A percentile compares a stretch with the other conserved stretches of the same genome.
Conservation (phyloP, 805 yeast species). For the Suhomyces tanzawaensis region DNA sequence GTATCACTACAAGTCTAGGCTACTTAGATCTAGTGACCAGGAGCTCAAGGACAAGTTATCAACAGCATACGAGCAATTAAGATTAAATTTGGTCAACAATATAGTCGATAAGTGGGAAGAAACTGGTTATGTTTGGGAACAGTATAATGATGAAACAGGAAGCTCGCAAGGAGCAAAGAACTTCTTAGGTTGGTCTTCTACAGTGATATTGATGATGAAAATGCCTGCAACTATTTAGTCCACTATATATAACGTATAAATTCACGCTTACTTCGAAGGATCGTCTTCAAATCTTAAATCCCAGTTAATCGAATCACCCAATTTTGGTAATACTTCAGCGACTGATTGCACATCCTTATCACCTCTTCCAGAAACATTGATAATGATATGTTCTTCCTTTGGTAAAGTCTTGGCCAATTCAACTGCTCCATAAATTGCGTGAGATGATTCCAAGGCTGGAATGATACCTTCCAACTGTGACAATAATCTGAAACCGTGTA, state of each 20-base stretch:
- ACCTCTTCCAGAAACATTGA: constrained; percentile 97
- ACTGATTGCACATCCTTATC: constrained; percentile 98
- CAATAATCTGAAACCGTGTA: constrained; percentile 82
- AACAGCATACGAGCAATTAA: constrained; percentile 52
- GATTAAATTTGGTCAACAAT: constrained; percentile 66
- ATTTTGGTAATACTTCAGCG: constrained; percentile 85
- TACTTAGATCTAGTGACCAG: constrained; percentile 29
- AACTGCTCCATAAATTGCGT: constrained; percentile 90
- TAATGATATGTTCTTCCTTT: constrained; percentile 76
- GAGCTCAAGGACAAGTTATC: constrained; percentile 36
- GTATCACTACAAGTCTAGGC: constrained; percentile 45
- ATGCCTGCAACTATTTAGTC: constrained; percentile 55
- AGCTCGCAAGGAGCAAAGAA: constrained; percentile 78
- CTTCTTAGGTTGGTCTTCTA: constrained; percentile 92
- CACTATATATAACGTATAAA: neutral
- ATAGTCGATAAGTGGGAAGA: constrained; percentile 64
- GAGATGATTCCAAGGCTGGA: constrained; percentile 97
- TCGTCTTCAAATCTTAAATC: constrained; percentile 80
- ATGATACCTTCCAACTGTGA: constrained; percentile 97
- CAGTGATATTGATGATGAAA: constrained; percentile 75
- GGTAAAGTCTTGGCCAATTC: constrained; percentile 80
- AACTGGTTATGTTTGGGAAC: constrained; percentile 89
- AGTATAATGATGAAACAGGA: constrained; percentile 78
- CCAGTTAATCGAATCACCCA: constrained; percentile 94
- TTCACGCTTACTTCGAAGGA: constrained; percentile 39